Base-by-base conservation (phyloP, 495 filamentous ascomycete genomes). In the Daldinia grandis region DNA sequence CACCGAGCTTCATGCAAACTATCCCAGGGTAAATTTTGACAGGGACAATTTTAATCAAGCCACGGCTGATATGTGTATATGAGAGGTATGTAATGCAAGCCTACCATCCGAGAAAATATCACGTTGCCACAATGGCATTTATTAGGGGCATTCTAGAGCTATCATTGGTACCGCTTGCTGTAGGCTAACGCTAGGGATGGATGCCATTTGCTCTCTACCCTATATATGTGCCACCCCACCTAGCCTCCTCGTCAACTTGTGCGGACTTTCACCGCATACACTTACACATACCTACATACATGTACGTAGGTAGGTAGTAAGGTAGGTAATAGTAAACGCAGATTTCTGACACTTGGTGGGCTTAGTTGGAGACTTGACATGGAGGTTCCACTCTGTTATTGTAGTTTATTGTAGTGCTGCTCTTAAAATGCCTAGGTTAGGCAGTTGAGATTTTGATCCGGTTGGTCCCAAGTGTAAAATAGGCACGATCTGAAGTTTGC, bases 401-500 rank as follows among this genome's bases (percentile, higher is more conserved):
- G 28, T 56, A 30, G 3, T 53, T 30, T 53, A 30, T 30, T 17
- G 28, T 35, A 56, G 53, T 25, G 58, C 30, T 7, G 58, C 21
- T 58, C 12, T 53, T 44, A 28, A 47, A 51, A 28, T 49, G 53
- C 59, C 47, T 62, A 71, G 62, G 63, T 37, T 62, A 71, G 62
- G 63, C 62, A 47, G 28, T 58, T 37, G 33, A 58, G 40, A 66
- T 38, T 62, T 53, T 10, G 63, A 49, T 72, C 69, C 60, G 64
- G 69, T 68, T 68, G 64, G 69, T 72, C 69, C 64, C 64, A 72
- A 72, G 56, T 51, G 31, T 3, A 56, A 65, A 55, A 40, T 68
- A 68, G 64, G 60, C 60, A 64, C 69, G 64, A 72, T 72, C 69
- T 68, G 69, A 68, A 72, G 64, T 72, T 64, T 72, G 64, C 54